Evolutionary conservation across 1,139 yeast genomes (phyloP).

Genomic region (Wickerhamomyces sp.): DNA sequence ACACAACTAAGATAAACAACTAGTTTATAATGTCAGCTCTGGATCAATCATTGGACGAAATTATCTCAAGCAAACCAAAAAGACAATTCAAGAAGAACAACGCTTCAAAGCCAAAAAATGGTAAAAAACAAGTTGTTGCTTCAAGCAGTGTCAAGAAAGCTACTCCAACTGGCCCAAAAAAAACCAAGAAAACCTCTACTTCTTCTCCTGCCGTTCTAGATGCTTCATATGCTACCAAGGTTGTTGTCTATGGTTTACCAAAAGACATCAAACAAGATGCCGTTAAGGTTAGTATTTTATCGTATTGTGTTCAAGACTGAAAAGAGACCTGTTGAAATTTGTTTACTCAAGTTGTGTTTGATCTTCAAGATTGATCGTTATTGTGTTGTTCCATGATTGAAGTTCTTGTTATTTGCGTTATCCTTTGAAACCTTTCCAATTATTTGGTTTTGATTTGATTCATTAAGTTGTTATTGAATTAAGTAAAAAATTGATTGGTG

Average conservation of each 20-base stretch:
- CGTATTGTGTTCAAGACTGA: not conserved
- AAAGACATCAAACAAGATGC: slow-evolving; percentile 73
- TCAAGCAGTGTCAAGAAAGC: slow-evolving; percentile 3
- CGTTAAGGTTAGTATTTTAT: slow-evolving; percentile 63
- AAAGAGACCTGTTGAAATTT: not conserved
- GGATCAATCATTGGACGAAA: slow-evolving; percentile 95
- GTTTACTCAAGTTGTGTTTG: too few species aligned
- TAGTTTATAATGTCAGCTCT: slow-evolving; percentile 49
- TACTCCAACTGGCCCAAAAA: slow-evolving; percentile 10
- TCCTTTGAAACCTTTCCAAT: not conserved
- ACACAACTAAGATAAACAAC: not conserved
- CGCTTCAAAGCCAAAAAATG: slow-evolving; percentile 20
- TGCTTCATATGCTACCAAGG: slow-evolving; percentile 62
- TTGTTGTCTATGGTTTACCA: slow-evolving; percentile 73
- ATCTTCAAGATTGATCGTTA: too few species aligned
- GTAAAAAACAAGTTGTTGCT: slow-evolving; percentile 17
- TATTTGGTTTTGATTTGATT: not conserved
- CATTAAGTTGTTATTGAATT: slow-evolving; percentile 1
- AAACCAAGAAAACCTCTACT: not conserved
- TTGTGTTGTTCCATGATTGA: not conserved
- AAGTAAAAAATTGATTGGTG: not conserved
- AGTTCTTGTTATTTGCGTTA: not conserved
- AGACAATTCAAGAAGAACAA: slow-evolving; percentile 33
- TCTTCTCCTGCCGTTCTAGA: slow-evolving; percentile 31
- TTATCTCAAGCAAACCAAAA: slow-evolving; percentile 64